A percentile compares a stretch with the other conserved stretches of the same genome.
phyloP scores from a whole-genome alignment of 2,329 filamentous ascomycete species.

The Thelonectria rubi region DNA sequence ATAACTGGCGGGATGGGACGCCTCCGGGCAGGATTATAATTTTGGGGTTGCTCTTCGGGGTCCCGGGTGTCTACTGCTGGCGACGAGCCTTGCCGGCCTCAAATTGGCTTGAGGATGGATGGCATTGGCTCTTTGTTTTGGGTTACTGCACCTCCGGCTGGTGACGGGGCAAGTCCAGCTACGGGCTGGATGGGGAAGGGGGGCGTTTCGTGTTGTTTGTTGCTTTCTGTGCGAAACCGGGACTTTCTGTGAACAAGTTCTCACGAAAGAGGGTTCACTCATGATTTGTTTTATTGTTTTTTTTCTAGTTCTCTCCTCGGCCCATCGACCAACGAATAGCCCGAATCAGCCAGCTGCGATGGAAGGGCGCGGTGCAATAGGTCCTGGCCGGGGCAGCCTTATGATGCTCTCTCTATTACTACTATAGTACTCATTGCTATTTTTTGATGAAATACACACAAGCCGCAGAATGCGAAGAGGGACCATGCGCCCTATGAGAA shows the following conservation, averaged over 20 bases:
- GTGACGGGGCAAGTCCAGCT: slow-evolving; percentile 7
- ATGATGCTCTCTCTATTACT: neutral
- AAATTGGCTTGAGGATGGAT: slow-evolving; percentile 6
- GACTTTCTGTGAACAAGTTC: too few relatives aligned
- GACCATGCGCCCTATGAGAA: neutral
- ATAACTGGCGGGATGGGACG: slow-evolving; percentile 4
- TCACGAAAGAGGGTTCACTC: too few relatives aligned
- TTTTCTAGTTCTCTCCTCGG: neutral
- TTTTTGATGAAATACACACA: neutral
- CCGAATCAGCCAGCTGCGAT: neutral
- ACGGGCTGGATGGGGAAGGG: slow-evolving; percentile 5
- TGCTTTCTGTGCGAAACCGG: neutral
- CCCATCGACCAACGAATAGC: too few relatives aligned
- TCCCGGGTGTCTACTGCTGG: slow-evolving; percentile 7
- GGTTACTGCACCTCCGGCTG: slow-evolving; percentile 9
- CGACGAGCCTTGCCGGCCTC: slow-evolving; percentile 4
- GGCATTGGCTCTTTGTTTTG: slow-evolving; percentile 20
- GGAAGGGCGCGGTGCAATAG: neutral
- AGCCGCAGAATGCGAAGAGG: neutral
- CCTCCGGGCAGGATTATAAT: slow-evolving; percentile 12
- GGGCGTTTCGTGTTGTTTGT: slow-evolving; percentile 12
- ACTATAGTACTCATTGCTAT: neutral
- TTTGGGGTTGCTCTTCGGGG: slow-evolving; percentile 2
- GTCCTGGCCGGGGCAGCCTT: neutral
- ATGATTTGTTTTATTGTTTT: slow-evolving; percentile 19